Percentiles rank a stretch among this genome's conserved stretches.
phyloP scores from a whole-genome alignment of 129 eudicot species.

The Arctium minus region DNA sequence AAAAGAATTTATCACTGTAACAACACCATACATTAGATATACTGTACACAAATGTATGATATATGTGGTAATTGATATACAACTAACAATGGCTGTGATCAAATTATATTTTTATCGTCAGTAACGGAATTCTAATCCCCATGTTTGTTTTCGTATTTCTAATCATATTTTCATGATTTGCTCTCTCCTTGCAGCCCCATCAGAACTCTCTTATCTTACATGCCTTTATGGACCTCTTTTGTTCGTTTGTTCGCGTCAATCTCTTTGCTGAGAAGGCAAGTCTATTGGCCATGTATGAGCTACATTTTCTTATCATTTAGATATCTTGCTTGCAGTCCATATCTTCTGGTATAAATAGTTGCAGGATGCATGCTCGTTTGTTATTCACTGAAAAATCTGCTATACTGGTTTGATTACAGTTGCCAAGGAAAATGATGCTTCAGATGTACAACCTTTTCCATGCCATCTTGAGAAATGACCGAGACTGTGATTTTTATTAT shows the following conservation, averaged over 20 bases:
- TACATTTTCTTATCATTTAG: conserved; percentile 11
- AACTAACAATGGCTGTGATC: not conserved
- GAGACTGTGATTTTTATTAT: conserved; percentile 95
- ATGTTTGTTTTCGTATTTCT: not conserved
- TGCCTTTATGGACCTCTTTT: conserved; percentile 95
- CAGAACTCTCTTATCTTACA: conserved; percentile 95
- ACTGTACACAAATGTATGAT: not conserved
- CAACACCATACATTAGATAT: not conserved
- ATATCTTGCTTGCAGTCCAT: conserved; percentile 16
- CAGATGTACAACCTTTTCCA: conserved; percentile 88
- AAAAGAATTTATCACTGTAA: not conserved
- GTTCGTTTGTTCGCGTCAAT: conserved; percentile 95
- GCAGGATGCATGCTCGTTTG: conserved; percentile 6
- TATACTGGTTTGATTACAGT: conserved; percentile 38
- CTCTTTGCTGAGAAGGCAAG: conserved; percentile 95
- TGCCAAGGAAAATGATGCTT: conserved; percentile 96
- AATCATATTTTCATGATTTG: conserved; percentile 20
- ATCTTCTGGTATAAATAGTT: conserved; percentile 21
- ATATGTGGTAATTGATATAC: not conserved
- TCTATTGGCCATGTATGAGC: conserved; percentile 16
- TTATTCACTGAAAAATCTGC: conserved; percentile 11
- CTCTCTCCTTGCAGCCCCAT: conserved; percentile 81
- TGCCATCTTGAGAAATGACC: conserved; percentile 73
- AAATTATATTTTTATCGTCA: not conserved
- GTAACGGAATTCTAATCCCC: not conserved